Base-by-base conservation (phyloP, 352 stramenopile genomes). In the Globisporangium splendens region DNA sequence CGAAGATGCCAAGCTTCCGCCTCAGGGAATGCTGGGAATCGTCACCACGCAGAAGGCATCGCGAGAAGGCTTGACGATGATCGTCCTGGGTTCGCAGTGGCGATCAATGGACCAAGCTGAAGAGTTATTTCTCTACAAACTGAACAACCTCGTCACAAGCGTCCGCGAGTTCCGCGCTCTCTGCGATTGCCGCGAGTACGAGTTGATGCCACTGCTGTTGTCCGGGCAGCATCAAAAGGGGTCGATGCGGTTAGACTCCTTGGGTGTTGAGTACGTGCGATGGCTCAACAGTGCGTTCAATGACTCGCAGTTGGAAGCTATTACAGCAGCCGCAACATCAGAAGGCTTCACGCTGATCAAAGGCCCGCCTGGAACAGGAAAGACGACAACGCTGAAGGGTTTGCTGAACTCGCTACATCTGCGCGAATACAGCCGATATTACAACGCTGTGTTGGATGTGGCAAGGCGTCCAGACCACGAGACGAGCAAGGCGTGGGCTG, bases 271-370 rank as follows among this genome's bases (percentile, higher is more conserved):
- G 21, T 96, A 95, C 51, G 87, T 94, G 1, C 72, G 77, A 12
- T 95, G 86, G 83, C 68, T 97, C 7, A 83, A 63, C 5, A 74
- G 66, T 53, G 77, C 73, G 42, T 97, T 96, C 46, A 97, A 97
- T 43, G 75, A 92, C 20, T 97, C 89, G 4, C 91, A 98, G 63
- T 69, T 89, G 41, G 81, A 96, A 79, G 88, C 91, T 1, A 98
- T 98, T 61, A 82, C 78, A 13, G 88, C 84, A 2, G 88, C 86
- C 0, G 88, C 89, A 24, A 96, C 84, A 2, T 96, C 82, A 11
- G 67, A 93, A 24, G 91, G 91, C 1, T 98, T 98, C 56, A 96
- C 88, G 35, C 54, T 98, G 33, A 96, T 98, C 68, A 97, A 98
- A 60, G 91, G 86, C 12, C 86, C 86, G 1, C 81, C 86, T 48